phyloP scores from a whole-genome alignment of 495 filamentous ascomycete species.

The Extremus antarcticus region DNA sequence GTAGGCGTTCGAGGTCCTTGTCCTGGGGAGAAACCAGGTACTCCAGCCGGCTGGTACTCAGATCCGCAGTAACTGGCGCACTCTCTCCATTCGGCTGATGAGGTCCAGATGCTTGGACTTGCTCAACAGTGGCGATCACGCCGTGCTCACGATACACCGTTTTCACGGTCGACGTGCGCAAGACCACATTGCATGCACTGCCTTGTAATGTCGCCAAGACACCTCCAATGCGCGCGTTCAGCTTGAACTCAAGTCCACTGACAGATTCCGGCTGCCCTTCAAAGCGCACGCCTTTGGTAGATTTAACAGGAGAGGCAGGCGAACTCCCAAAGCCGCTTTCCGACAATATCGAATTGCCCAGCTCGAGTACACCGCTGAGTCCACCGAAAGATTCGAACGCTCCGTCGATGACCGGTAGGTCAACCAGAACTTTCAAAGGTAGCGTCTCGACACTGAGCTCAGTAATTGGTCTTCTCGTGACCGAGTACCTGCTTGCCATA shows the following conservation, averaged over 20 bases:
- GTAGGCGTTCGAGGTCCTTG: slow-evolving; percentile 65
- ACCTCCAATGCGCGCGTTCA: slow-evolving; percentile 67
- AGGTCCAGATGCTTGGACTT: slow-evolving; percentile 62
- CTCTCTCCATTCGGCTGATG: slow-evolving; percentile 40
- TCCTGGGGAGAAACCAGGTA: slow-evolving; percentile 64
- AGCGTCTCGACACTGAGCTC: slow-evolving; percentile 65
- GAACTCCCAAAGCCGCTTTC: slow-evolving; percentile 42
- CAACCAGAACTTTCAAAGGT: slow-evolving; percentile 64
- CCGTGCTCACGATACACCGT: slow-evolving; percentile 53
- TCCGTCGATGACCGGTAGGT: slow-evolving; percentile 75
- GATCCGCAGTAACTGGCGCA: slow-evolving; percentile 40
- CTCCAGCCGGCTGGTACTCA: slow-evolving; percentile 60
- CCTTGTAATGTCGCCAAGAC: slow-evolving; percentile 62
- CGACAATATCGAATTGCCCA: slow-evolving; percentile 73
- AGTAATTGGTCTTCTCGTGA: neutral
- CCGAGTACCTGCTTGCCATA: neutral
- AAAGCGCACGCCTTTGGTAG: slow-evolving; percentile 61
- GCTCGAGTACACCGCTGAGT: slow-evolving; percentile 79
- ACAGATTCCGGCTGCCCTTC: slow-evolving; percentile 30
- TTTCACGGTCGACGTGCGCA: slow-evolving; percentile 72
- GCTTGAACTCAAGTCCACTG: slow-evolving; percentile 42
- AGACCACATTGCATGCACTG: slow-evolving; percentile 57
- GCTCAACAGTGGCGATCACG: slow-evolving; percentile 60
- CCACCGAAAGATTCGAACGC: slow-evolving; percentile 83
- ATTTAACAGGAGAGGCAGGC: slow-evolving; percentile 26